phyloP scores from a whole-genome alignment of 2,329 filamentous ascomycete genomes.

The Trichoderma arundinaceum region DNA sequence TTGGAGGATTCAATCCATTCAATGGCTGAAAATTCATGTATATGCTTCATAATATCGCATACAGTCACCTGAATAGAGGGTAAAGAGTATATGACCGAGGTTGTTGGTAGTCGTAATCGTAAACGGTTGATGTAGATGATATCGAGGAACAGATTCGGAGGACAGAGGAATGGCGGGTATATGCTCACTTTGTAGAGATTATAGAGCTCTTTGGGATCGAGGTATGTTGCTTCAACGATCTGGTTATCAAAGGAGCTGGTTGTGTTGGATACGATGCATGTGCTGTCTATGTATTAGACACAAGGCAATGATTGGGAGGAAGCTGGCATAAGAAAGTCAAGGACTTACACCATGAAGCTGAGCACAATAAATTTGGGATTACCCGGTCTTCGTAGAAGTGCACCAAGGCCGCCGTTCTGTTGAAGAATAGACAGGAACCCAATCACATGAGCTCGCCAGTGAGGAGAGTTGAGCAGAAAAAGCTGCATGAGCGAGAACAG shows the following conservation, averaged over 20 bases:
- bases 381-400: not conserved
- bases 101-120: conserved; percentile 8
- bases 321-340: not conserved
- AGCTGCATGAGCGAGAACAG: not conserved
- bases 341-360: conserved; percentile 24
- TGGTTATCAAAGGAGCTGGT: conserved; percentile 10
- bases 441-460: conserved; percentile 20
- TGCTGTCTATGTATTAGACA: not conserved
- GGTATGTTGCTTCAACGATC: not conserved
- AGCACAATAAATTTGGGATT: not conserved
- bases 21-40: conserved; percentile 23
- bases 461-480: conserved; percentile 17
- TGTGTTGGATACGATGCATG: conserved; percentile 21
- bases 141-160: conserved; percentile 25
- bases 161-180: conserved; percentile 31
- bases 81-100: not conserved
- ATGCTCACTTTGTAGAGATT: conserved; percentile 21
- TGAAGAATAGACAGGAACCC: conserved; percentile 24
- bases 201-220: conserved; percentile 3
- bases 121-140: conserved; percentile 31
- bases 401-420: conserved; percentile 1
- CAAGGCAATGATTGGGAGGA: not conserved
- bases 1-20: conserved; percentile 18
- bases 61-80: not conserved
- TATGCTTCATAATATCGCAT: conserved; percentile 3